Percentiles rank a stretch among this genome's conserved stretches.
phyloP scores from a whole-genome alignment of 2,329 filamentous ascomycete species.

The Ophiocordyceps camponoti-floridani region DNA sequence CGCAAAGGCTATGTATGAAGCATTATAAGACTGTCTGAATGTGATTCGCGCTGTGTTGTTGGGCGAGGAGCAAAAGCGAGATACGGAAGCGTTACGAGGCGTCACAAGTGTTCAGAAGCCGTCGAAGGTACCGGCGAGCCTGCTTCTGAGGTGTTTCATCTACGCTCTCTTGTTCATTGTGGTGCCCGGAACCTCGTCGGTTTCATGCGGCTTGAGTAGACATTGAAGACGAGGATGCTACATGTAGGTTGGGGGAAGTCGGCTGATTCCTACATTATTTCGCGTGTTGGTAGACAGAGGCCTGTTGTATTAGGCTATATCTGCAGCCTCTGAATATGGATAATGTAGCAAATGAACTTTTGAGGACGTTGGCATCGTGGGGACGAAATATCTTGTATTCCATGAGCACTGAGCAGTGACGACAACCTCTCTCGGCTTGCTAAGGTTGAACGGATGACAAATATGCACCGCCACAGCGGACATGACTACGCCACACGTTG shows the following conservation, averaged over 20 bases:
- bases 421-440: too few relatives aligned
- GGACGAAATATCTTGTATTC: too few relatives aligned
- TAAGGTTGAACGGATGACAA: too few relatives aligned
- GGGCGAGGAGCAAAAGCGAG: not conserved
- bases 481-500: constrained; percentile 8
- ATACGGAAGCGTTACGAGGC: not conserved
- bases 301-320: too few relatives aligned
- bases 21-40: not conserved
- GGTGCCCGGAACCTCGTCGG: too few relatives aligned
- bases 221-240: not conserved
- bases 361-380: too few relatives aligned
- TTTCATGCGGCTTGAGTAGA: not conserved
- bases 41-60: not conserved
- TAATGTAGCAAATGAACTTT: not conserved
- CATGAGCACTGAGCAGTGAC: too few relatives aligned
- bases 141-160: not conserved
- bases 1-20: constrained; percentile 51
- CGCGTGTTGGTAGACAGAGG: too few relatives aligned
- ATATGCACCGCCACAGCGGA: constrained; percentile 6
- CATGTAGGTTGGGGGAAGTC: not conserved
- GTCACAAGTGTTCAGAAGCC: not conserved
- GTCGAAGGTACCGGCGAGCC: not conserved
- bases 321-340: not conserved
- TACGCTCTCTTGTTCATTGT: too few relatives aligned
- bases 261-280: not conserved